Percentiles rank a stretch among this genome's conserved stretches.
Evolutionary conservation across 805 yeast species (phyloP).

Genomic region (Candida ascalaphidarum): DNA sequence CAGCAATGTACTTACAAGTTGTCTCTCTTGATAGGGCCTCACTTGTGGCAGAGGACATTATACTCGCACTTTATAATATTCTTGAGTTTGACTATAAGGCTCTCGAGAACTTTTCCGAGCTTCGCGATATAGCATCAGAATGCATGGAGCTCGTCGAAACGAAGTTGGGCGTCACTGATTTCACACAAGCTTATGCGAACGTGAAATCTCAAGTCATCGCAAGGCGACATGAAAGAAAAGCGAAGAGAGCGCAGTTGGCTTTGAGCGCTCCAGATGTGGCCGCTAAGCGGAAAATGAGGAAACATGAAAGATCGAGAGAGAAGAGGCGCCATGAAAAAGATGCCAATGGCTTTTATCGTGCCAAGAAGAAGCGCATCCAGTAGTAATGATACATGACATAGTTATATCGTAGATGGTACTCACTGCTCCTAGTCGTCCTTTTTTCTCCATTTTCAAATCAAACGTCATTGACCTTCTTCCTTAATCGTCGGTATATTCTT

Average conservation of each 20-base stretch:
- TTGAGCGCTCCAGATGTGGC: constrained; percentile 72
- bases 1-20: constrained; percentile 56
- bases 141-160: constrained; percentile 59
- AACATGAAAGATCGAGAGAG: constrained; percentile 68
- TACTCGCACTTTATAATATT: constrained; percentile 46
- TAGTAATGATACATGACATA: too few relatives aligned
- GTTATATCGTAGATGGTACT: too few relatives aligned
- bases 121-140: constrained; percentile 48
- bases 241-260: constrained; percentile 68
- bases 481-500: too few relatives aligned
- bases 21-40: constrained; percentile 31
- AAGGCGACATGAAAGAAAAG: constrained; percentile 68
- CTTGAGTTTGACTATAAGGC: constrained; percentile 35
- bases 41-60: constrained; percentile 37
- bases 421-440: too few relatives aligned
- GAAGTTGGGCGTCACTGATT: constrained; percentile 65
- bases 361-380: constrained; percentile 45
- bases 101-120: constrained; percentile 41
- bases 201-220: constrained; percentile 54
- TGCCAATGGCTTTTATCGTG: constrained; percentile 65
- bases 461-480: too few relatives aligned
- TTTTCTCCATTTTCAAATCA: too few relatives aligned
- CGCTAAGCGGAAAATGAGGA: constrained; percentile 70
- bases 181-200: constrained; percentile 48
- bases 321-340: constrained; percentile 70